Conservation (phyloP, 352 stramenopile species). For the Chrysophaeum taylorii region DNA sequence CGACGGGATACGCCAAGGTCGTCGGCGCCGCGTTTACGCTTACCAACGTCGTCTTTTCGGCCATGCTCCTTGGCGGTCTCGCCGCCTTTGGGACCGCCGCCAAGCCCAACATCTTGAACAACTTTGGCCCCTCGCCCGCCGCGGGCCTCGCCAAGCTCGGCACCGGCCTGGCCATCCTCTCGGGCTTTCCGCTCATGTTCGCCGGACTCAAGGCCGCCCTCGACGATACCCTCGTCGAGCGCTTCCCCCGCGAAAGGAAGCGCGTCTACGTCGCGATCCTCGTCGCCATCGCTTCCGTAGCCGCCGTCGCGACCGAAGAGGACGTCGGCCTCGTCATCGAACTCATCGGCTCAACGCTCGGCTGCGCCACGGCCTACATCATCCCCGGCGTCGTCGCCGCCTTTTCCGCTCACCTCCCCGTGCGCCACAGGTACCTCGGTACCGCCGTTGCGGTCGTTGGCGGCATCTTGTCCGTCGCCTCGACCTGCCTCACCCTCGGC, state of each 20-base stretch:
- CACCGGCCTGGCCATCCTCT: conserved; percentile 28
- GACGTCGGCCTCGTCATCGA: conserved; percentile 22
- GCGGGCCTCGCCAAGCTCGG: conserved; percentile 14
- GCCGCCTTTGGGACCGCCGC: not conserved
- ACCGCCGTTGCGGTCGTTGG: too few relatives aligned
- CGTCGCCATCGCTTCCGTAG: conserved; percentile 16
- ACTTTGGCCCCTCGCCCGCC: not conserved
- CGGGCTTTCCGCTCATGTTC: conserved; percentile 32
- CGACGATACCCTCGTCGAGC: conserved; percentile 18
- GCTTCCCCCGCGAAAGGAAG: not conserved
- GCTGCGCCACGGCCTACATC: conserved; percentile 30
- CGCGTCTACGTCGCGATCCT: conserved; percentile 19
- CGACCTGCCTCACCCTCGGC: too few relatives aligned
- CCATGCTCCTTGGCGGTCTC: not conserved
- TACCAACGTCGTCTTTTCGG: not conserved
- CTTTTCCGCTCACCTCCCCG: too few relatives aligned
- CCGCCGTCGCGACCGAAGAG: conserved; percentile 25
- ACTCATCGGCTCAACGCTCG: conserved; percentile 15
- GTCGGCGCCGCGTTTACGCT: not conserved
- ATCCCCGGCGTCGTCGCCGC: conserved; percentile 17
- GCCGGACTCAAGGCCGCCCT: conserved; percentile 29
- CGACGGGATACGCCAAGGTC: not conserved
- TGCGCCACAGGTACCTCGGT: too few relatives aligned
- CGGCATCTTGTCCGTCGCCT: too few relatives aligned
- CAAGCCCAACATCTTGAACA: conserved; percentile 11